A percentile compares a stretch with the other conserved stretches of the same genome.
These are phyloP conservation scores for Chlorella sp. DNA, from an alignment of 139 green algal genomes.

Conservation along the genomic window DNA sequence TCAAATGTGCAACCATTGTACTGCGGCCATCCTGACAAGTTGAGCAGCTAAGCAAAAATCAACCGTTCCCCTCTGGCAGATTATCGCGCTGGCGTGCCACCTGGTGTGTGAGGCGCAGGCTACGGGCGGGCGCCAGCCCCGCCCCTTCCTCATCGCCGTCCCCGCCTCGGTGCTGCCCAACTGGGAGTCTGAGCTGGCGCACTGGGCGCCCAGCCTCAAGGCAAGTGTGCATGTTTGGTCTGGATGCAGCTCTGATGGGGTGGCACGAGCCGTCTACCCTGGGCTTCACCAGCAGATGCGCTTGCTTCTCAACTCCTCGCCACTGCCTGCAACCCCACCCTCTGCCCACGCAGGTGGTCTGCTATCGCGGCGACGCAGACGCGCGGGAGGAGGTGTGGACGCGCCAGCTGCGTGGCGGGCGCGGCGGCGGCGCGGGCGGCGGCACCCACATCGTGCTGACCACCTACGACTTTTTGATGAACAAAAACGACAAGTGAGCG, in stretches of 20 bases:
- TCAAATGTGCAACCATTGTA: no score
- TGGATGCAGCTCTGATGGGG: background rate
- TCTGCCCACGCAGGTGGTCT: conserved; percentile 31
- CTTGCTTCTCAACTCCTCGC: no score
- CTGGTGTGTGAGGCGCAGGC: conserved; percentile 33
- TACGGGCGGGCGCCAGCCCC: background rate
- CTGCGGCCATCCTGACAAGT: no score
- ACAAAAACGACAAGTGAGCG: conserved; percentile 36
- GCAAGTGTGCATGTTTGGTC: conserved; percentile 29
- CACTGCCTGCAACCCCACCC: background rate
- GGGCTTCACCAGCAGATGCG: no score
- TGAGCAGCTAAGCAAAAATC: no score
- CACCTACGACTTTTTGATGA: conserved; percentile 66
- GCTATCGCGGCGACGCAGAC: conserved; percentile 45
- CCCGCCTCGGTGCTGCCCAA: conserved; percentile 85
- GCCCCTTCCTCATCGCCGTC: conserved; percentile 82
- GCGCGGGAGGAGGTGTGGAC: conserved; percentile 41
- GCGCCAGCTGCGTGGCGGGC: conserved; percentile 14
- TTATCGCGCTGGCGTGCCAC: conserved; percentile 59
- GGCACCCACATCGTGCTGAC: conserved; percentile 65
- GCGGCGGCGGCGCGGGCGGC: background rate
- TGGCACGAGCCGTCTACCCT: no score
- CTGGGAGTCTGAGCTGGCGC: conserved; percentile 80
- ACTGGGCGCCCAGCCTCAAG: conserved; percentile 81
- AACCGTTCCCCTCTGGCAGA: conserved; percentile 36